These are phyloP conservation scores for Cochlearia excelsa DNA, from an alignment of 345 rosid genomes.

Conservation along the genomic window DNA sequence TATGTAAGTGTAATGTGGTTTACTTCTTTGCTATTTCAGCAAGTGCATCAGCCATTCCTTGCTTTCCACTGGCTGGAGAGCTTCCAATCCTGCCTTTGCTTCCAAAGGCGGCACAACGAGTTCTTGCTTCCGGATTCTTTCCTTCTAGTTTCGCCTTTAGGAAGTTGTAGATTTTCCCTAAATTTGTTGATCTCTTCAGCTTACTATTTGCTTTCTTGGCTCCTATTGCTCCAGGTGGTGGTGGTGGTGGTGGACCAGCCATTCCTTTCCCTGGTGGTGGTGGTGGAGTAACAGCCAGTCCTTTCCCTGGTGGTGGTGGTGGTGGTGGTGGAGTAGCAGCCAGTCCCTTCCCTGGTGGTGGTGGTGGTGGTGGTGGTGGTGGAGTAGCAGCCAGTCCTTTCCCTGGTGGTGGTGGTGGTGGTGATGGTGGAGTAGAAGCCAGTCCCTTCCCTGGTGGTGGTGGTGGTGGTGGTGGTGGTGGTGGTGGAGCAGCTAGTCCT, in stretches of 20 bases:
- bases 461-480: conserved; percentile 2
- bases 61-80: conserved; percentile 44
- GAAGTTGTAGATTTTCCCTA: conserved; percentile 54
- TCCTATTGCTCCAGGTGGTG: conserved; percentile 51
- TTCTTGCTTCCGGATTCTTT: conserved; percentile 38
- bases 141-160: conserved; percentile 83
- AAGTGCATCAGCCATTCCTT: conserved; percentile 98
- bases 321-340: conserved; percentile 27
- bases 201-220: conserved; percentile 57
- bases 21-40: conserved; percentile 87
- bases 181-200: conserved; percentile 74
- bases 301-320: too few relatives aligned
- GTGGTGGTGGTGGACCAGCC: conserved; percentile 50
- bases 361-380: conserved; percentile 34
- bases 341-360: conserved; percentile 40
- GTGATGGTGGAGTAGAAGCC: conserved; percentile 44
- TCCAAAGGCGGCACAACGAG: conserved; percentile 31
- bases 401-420: conserved; percentile 39
- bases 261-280: conserved; percentile 40
- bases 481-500: neutral
- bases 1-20: neutral
- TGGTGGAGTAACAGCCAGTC: neutral
- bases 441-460: conserved; percentile 32
- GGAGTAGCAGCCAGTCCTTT: neutral
- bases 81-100: conserved; percentile 24